phyloP scores from a whole-genome alignment of 169 alveolate species.

The Eimeria acervulina region DNA sequence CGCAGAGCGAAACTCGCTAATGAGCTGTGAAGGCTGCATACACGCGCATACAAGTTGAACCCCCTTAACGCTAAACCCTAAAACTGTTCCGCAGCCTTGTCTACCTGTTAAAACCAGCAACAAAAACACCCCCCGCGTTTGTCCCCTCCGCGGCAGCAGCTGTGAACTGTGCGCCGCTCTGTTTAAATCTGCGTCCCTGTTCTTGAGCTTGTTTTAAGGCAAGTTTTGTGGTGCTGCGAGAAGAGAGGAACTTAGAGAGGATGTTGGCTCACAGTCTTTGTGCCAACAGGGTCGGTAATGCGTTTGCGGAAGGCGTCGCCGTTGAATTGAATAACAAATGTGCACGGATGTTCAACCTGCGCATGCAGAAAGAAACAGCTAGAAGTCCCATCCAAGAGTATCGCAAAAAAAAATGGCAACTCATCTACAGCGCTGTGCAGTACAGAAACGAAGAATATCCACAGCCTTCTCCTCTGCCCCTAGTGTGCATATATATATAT shows the following conservation, averaged over 20 bases:
- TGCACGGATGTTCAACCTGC: constrained; percentile 78
- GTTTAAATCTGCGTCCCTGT: too few relatives aligned
- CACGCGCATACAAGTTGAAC: background rate
- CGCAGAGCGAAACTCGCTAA: background rate
- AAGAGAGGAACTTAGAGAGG: too few relatives aligned
- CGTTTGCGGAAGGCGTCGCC: constrained; percentile 83
- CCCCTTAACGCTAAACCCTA: background rate
- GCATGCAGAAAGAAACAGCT: background rate
- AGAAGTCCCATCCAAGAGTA: background rate
- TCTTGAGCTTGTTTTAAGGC: background rate
- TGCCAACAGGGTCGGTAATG: constrained; percentile 57
- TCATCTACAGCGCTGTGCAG: background rate
- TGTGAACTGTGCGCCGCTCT: background rate
- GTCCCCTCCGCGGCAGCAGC: background rate
- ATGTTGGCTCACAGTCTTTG: constrained; percentile 54
- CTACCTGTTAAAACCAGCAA: background rate
- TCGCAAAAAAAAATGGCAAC: background rate
- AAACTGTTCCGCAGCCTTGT: background rate
- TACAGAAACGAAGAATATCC: background rate
- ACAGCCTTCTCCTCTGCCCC: background rate
- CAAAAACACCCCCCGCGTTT: too few relatives aligned
- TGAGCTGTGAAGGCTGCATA: constrained; percentile 49
- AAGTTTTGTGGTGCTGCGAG: too few relatives aligned
- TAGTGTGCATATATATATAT: too few relatives aligned
- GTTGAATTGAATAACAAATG: constrained; percentile 68